These are phyloP conservation scores for Austroboletus festivus DNA, from an alignment of 768 basidiomycete species.

Conservation along the genomic window DNA sequence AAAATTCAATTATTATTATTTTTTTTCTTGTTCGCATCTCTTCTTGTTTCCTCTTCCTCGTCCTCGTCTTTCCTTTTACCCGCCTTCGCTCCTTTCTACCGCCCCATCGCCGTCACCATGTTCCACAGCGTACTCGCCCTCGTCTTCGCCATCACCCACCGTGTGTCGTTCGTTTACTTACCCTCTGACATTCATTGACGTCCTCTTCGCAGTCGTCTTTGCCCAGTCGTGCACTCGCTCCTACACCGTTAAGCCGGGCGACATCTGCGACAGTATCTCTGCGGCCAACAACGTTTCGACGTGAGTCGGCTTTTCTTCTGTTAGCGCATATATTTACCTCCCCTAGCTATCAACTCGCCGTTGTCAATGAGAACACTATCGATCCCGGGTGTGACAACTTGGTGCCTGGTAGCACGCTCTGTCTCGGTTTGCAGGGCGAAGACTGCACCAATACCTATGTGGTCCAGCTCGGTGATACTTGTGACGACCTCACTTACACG, in stretches of 20 bases:
- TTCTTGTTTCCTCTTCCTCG: not conserved
- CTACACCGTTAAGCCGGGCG: slow-evolving; percentile 59
- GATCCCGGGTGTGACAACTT: slow-evolving; percentile 60
- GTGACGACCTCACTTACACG: slow-evolving; percentile 43
- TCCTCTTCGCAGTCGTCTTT: slow-evolving; percentile 14
- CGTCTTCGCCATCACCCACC: slow-evolving; percentile 44
- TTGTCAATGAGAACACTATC: slow-evolving; percentile 52
- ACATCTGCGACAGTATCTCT: slow-evolving; percentile 72
- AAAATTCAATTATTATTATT: not conserved
- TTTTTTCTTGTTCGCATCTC: not conserved
- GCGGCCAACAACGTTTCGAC: slow-evolving; percentile 59
- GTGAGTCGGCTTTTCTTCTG: slow-evolving; percentile 35
- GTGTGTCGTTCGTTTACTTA: slow-evolving; percentile 27
- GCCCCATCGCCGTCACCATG: no score
- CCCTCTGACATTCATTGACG: slow-evolving; percentile 1
- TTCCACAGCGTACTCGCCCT: slow-evolving; percentile 41
- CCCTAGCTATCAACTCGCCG: slow-evolving; percentile 69
- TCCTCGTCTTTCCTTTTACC: slow-evolving; percentile 21
- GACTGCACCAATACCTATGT: slow-evolving; percentile 65
- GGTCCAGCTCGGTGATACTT: slow-evolving; percentile 55
- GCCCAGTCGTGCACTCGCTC: slow-evolving; percentile 49
- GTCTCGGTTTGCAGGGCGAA: slow-evolving; percentile 55
- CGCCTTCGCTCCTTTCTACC: slow-evolving; percentile 16
- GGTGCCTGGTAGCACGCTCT: slow-evolving; percentile 45
- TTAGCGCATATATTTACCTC: not conserved